Evolutionary conservation across 1,284 basidiomycete genomes (phyloP).

Genomic region (Malassezia cuniculi): DNA sequence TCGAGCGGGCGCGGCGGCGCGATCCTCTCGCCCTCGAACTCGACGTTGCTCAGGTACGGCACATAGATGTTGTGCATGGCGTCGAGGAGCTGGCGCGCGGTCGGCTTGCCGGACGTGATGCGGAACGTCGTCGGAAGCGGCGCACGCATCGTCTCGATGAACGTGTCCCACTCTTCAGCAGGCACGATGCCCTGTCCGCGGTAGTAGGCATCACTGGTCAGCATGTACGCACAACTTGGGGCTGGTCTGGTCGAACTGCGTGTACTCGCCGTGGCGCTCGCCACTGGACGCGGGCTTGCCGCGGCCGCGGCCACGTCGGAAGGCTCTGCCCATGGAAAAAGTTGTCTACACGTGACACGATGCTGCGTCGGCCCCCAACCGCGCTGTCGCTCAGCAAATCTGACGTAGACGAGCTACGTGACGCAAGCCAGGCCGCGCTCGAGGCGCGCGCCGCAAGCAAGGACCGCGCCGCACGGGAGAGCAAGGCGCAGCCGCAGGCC

Average conservation of each 20-base stretch:
- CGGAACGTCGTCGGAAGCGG: constrained; percentile 89
- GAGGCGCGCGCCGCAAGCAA: no score
- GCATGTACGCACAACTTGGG: constrained; percentile 8
- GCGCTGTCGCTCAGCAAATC: constrained; percentile 11
- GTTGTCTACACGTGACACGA: constrained; percentile 12
- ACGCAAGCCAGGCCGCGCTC: no score
- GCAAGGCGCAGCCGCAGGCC: no score
- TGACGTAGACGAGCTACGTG: constrained; percentile 13
- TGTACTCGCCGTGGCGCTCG: constrained; percentile 12
- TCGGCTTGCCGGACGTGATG: constrained; percentile 52
- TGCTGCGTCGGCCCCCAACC: constrained; percentile 14
- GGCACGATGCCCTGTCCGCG: constrained; percentile 36
- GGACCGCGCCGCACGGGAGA: no score
- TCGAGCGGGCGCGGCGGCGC: constrained; percentile 66
- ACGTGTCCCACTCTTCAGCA: constrained; percentile 59
- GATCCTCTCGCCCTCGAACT: constrained; percentile 59
- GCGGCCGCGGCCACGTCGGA: constrained; percentile 2
- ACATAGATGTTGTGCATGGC: constrained; percentile 53
- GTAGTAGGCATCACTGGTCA: constrained; percentile 32
- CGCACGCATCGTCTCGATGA: constrained; percentile 57
- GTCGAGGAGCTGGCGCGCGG: constrained; percentile 30
- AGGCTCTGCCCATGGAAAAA: constrained; percentile 7
- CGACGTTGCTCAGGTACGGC: constrained; percentile 60
- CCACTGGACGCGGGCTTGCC: neutral
- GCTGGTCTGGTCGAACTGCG: constrained; percentile 12